phyloP scores from a whole-genome alignment of 352 stramenopile species.

The Phytophthora hibernalis region DNA sequence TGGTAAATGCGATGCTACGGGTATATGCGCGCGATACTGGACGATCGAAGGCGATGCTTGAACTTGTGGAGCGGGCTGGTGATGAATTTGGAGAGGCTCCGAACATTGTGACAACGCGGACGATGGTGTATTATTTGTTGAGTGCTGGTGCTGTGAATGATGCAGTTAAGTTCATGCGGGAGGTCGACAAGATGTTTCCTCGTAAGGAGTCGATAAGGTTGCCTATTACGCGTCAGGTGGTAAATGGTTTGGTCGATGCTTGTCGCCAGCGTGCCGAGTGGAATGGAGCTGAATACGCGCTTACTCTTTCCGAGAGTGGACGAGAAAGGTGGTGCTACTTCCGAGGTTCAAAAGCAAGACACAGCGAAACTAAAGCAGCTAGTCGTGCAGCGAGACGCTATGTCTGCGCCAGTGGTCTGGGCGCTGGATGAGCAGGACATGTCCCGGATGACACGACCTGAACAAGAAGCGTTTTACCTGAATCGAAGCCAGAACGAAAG shows the following conservation, averaged over 20 bases:
- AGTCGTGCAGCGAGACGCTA: conserved; percentile 27
- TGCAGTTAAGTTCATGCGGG: conserved; percentile 40
- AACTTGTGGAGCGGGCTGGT: conserved; percentile 40
- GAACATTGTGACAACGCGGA: conserved; percentile 53
- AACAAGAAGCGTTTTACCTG: conserved; percentile 27
- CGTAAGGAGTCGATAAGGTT: conserved; percentile 12
- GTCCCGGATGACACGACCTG: conserved; percentile 22
- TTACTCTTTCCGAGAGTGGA: conserved; percentile 19
- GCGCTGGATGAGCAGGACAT: conserved; percentile 25
- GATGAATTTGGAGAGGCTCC: conserved; percentile 47
- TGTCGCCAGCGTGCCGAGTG: conserved; percentile 53
- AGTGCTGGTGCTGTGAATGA: conserved; percentile 34
- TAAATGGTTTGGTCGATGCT: conserved; percentile 57
- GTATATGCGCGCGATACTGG: conserved; percentile 51
- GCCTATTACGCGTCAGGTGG: conserved; percentile 34
- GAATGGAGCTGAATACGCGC: conserved; percentile 35
- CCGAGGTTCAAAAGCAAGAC: conserved; percentile 1
- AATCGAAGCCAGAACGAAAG: conserved; percentile 32
- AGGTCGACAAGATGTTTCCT: conserved; percentile 21
- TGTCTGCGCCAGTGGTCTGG: conserved; percentile 34
- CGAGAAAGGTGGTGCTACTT: neutral
- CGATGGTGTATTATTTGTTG: conserved; percentile 55
- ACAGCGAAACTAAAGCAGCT: conserved; percentile 19
- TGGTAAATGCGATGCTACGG: conserved; percentile 69
- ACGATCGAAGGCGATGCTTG: conserved; percentile 42